Conservation (phyloP, 2,329 filamentous ascomycete species). For the Curvularia lunata region DNA sequence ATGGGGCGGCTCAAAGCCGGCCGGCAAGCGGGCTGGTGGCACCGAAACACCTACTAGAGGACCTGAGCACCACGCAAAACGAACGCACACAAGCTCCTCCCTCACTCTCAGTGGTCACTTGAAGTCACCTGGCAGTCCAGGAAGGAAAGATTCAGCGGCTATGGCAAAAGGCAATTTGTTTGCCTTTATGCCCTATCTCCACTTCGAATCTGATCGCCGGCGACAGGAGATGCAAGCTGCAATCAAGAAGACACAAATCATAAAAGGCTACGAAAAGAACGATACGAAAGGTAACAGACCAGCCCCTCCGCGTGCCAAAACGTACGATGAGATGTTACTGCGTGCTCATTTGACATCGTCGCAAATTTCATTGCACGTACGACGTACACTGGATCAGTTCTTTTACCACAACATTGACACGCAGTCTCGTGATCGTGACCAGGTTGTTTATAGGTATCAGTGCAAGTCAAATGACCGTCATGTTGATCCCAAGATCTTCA, state of each 20-base stretch:
- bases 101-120: constrained; percentile 37
- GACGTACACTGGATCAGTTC: constrained; percentile 69
- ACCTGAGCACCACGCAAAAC: constrained; percentile 30
- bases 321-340: constrained; percentile 56
- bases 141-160: constrained; percentile 43
- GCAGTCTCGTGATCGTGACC: constrained; percentile 64
- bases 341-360: constrained; percentile 56
- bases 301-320: constrained; percentile 30
- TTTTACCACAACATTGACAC: constrained; percentile 71
- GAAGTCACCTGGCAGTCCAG: constrained; percentile 45
- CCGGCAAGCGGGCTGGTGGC: constrained; percentile 33
- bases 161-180: constrained; percentile 47
- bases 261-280: constrained; percentile 29
- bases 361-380: constrained; percentile 61
- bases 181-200: constrained; percentile 68
- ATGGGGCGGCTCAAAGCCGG: constrained; percentile 35
- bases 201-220: constrained; percentile 66
- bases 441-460: constrained; percentile 69
- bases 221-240: constrained; percentile 64
- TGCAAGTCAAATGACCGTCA: constrained; percentile 42
- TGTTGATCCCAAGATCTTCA: constrained; percentile 66
- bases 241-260: constrained; percentile 50
- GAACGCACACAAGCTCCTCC: constrained; percentile 30
- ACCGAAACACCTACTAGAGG: constrained; percentile 39
- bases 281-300: constrained; percentile 28